Percentiles rank a stretch among this genome's conserved stretches.
Conservation (phyloP, 208 protist genomes). For the Leishmania mexicana region DNA sequence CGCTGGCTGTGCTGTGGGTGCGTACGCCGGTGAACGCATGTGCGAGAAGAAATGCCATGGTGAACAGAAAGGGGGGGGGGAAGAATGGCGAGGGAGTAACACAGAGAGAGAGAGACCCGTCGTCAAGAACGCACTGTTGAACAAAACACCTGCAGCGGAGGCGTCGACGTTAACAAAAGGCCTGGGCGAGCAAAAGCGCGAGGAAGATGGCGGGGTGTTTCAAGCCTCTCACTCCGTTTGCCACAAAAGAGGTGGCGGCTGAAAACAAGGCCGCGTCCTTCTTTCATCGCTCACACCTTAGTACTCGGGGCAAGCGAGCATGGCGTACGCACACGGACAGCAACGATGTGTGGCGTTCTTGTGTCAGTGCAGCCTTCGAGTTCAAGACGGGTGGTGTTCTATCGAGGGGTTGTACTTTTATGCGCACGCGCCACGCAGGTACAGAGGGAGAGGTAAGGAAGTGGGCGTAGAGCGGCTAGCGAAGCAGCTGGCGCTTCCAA, state of each 20-base stretch:
- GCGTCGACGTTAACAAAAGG: background rate
- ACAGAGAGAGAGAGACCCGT: background rate
- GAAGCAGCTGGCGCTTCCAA: background rate
- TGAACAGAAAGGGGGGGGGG: background rate
- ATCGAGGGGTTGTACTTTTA: background rate
- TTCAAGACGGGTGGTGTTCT: background rate
- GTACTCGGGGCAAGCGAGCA: background rate
- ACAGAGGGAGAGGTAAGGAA: background rate
- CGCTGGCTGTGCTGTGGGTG: background rate
- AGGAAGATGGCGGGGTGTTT: background rate
- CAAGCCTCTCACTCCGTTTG: background rate
- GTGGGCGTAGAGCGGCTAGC: background rate
- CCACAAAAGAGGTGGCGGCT: too few relatives aligned
- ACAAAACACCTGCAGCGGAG: background rate
- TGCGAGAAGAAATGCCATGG: background rate
- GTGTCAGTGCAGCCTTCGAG: background rate
- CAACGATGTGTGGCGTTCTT: background rate
- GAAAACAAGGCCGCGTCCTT: background rate
- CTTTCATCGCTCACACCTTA: background rate
- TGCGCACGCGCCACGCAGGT: background rate
- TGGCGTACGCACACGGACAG: background rate
- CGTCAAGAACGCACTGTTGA: background rate
- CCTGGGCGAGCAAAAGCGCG: background rate
- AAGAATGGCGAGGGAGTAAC: background rate
- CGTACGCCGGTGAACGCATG: background rate